Evolutionary conservation across 345 rosid genomes (phyloP).

Genomic region (Boechera divaricarpa): DNA sequence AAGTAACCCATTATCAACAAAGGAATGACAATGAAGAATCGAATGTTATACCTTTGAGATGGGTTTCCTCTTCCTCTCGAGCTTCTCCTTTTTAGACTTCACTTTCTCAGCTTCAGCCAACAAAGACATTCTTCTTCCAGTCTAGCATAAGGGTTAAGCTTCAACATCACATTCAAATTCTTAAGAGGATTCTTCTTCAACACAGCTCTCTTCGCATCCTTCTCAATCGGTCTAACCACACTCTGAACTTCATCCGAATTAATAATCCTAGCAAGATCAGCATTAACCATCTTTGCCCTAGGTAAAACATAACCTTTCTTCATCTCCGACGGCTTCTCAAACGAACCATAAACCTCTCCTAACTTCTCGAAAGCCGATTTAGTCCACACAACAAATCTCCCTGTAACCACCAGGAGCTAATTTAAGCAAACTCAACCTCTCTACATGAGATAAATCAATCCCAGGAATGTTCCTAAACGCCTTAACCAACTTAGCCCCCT

Average conservation of each 20-base stretch:
- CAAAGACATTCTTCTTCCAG: background rate
- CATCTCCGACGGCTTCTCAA: too few relatives aligned
- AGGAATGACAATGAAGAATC: too few relatives aligned
- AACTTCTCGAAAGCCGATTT: too few relatives aligned
- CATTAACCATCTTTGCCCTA: background rate
- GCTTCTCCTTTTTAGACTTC: background rate
- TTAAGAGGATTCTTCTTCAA: background rate
- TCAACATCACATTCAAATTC: background rate
- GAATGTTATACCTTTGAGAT: background rate
- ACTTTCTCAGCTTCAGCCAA: background rate
- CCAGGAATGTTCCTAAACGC: too few relatives aligned
- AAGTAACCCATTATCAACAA: too few relatives aligned
- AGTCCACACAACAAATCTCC: too few relatives aligned
- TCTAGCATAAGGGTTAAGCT: background rate
- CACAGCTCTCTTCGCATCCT: background rate
- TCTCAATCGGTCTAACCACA: background rate
- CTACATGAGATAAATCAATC: too few relatives aligned
- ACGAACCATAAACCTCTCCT: too few relatives aligned
- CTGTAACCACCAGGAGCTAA: too few relatives aligned
- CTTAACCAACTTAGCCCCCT: too few relatives aligned
- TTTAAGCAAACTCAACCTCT: too few relatives aligned
- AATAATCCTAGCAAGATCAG: background rate
- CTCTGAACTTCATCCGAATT: background rate
- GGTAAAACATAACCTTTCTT: background rate
- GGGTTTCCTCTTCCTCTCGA: background rate